Percentiles rank a stretch among this genome's conserved stretches.
Conservation (phyloP, 2,329 filamentous ascomycete species). For the Daldinia sp. region DNA sequence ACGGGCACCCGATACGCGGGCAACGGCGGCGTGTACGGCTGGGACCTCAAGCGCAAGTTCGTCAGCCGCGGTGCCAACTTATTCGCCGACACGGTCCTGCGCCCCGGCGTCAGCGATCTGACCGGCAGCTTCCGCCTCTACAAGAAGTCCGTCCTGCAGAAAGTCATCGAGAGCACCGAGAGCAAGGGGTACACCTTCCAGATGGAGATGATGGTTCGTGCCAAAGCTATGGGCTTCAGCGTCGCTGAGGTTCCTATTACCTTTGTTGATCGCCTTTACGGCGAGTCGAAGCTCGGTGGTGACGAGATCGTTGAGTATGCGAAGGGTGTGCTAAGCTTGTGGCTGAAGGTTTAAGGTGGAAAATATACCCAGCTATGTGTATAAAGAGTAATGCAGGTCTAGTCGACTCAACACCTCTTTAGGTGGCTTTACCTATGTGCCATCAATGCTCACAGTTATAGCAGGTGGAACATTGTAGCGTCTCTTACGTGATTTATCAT, state of each 20-base stretch:
- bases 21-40: slow-evolving; percentile 90
- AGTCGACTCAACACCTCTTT: slow-evolving; percentile 46
- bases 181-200: slow-evolving; percentile 99
- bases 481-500: slow-evolving; percentile 11
- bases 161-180: slow-evolving; percentile 90
- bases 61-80: slow-evolving; percentile 91
- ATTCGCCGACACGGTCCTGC: slow-evolving; percentile 93
- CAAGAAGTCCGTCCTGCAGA: slow-evolving; percentile 88
- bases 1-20: slow-evolving; percentile 95
- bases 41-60: slow-evolving; percentile 92
- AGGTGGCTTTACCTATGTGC: slow-evolving; percentile 44
- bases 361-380: slow-evolving; percentile 20
- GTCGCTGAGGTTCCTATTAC: slow-evolving; percentile 96
- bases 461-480: slow-evolving; percentile 28
- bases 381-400: slow-evolving; percentile 25
- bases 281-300: slow-evolving; percentile 92
- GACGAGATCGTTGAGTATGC: slow-evolving; percentile 97
- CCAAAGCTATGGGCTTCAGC: slow-evolving; percentile 93
- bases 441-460: slow-evolving; percentile 44
- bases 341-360: slow-evolving; percentile 75
- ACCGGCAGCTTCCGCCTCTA: slow-evolving; percentile 96
- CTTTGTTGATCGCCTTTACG: slow-evolving; percentile 95
- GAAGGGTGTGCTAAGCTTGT: slow-evolving; percentile 83
- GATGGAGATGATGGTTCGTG: slow-evolving; percentile 99
- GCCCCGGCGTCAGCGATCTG: slow-evolving; percentile 93